Evolutionary conservation across 345 rosid genomes (phyloP).

Genomic region (Dimocarpus longan): DNA sequence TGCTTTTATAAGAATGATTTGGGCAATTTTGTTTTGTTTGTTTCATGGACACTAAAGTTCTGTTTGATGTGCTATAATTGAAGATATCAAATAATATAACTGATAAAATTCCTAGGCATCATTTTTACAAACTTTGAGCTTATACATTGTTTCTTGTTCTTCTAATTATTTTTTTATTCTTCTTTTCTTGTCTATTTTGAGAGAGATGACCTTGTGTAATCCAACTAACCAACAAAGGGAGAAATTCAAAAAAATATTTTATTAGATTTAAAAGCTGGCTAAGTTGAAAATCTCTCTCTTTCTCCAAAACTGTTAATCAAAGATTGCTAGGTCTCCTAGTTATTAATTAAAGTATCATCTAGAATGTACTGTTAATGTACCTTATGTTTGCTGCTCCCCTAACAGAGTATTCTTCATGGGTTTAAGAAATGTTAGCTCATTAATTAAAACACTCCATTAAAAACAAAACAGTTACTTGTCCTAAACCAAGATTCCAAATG

Average conservation of each 20-base stretch:
- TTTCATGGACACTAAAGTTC: neutral
- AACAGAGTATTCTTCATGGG: neutral
- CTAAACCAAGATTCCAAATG: neutral
- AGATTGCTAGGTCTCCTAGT: neutral
- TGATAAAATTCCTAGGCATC: neutral
- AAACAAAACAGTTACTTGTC: neutral
- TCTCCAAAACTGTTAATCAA: neutral
- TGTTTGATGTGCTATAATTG: neutral
- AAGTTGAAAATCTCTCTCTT: neutral
- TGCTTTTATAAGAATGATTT: neutral
- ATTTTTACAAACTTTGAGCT: neutral
- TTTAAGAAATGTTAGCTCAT: neutral
- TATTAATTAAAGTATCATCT: neutral
- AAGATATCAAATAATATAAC: neutral
- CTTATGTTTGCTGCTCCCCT: too few species aligned
- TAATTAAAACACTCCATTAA: neutral
- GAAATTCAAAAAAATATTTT: conserved; percentile 1
- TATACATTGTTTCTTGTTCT: neutral
- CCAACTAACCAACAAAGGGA: neutral
- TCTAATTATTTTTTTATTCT: too few species aligned
- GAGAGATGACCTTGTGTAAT: neutral
- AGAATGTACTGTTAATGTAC: conserved; percentile 13
- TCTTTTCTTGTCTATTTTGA: neutral
- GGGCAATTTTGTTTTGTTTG: neutral
- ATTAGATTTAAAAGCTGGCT: neutral